Percentiles rank a stretch among this genome's conserved stretches.
Evolutionary conservation across 768 basidiomycete species (phyloP).

Genomic region (Hydnomerulius pinastri): DNA sequence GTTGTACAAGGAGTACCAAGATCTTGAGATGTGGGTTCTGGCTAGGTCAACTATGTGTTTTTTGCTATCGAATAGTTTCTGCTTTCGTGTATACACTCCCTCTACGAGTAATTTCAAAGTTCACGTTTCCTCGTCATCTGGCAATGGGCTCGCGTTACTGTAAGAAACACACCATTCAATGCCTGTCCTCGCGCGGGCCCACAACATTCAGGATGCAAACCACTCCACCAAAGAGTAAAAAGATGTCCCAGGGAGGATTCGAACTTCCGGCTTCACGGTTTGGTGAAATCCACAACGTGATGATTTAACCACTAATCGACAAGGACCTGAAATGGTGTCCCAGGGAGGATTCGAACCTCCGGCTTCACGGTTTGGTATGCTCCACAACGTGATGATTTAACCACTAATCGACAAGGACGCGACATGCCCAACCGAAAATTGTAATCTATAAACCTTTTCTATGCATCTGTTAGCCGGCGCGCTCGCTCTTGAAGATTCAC

Average conservation of each 20-base stretch:
- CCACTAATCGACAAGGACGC: conserved; percentile 46
- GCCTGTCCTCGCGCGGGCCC: too few relatives aligned
- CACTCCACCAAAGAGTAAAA: not conserved
- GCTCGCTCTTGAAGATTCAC: too few relatives aligned
- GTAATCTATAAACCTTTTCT: too few relatives aligned
- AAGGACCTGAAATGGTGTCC: conserved; percentile 33
- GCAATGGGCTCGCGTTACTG: too few relatives aligned
- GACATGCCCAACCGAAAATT: too few relatives aligned
- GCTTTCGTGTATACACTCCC: too few relatives aligned
- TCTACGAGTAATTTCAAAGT: too few relatives aligned
- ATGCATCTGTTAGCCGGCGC: too few relatives aligned
- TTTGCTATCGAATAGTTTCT: not conserved
- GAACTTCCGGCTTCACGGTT: conserved; percentile 44
- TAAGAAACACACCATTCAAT: too few relatives aligned
- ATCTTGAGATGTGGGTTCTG: conserved; percentile 3
- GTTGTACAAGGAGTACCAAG: conserved; percentile 64
- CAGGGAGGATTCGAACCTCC: conserved; percentile 43
- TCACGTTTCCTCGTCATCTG: too few relatives aligned
- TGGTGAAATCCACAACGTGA: conserved; percentile 38
- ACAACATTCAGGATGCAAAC: too few relatives aligned
- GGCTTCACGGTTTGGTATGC: conserved; percentile 36
- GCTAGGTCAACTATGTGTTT: not conserved
- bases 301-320: conserved; percentile 49
- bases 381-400: conserved; percentile 47
- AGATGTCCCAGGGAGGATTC: conserved; percentile 37